Base-by-base conservation (phyloP, 495 filamentous ascomycete species). In the Pyrenula massariospora region DNA sequence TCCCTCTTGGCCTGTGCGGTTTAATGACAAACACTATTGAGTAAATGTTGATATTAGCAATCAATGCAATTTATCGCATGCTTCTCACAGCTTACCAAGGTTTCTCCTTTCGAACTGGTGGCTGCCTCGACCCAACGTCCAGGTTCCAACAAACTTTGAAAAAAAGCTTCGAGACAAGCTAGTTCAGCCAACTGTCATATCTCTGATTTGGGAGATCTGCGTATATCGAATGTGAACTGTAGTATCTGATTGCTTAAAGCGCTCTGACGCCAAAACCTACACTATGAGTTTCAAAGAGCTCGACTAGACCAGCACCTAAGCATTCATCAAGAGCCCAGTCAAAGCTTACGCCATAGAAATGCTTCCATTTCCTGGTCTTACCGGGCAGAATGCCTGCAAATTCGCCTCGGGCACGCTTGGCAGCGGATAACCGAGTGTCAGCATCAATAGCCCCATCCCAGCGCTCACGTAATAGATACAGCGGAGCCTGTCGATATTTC, bases 281-380 rank as follows among this genome's bases (percentile, higher is more conserved):
- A 63, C 83, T 91, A 24, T 86, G 77, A 12, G 90, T 95, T 62
- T 93, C 85, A 65, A 95, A 94, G 3, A 89, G 68, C 68, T 95
- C 90, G 24, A 93, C 73, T n/a, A 88, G 59, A 10, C 90, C 90
- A 2, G 83, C 77, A 0, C 89, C 89, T 12, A 91, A 77, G 48
- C 86, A 85, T 64, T 93, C 88, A 42, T 82, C 85, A 15, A 94
- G 61, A 11, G 86, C 77, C 87, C 87, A 94, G 50, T 84, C 82
- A 65, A 93, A 94, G 10, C 69, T 71, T 63, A 93, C 70, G 1
- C 90, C 90, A 59, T 84, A 83, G 58, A 91, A 82, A 5, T 85
- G 78, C 65, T 82, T 87, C 90, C 90, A 95, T 67, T 88, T 91
- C 66, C 80, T 84, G 19, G 89, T 79, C 62, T 81, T 74, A 0